Conservation (phyloP, 352 stramenopile species). For the Pythium utonaiense region DNA sequence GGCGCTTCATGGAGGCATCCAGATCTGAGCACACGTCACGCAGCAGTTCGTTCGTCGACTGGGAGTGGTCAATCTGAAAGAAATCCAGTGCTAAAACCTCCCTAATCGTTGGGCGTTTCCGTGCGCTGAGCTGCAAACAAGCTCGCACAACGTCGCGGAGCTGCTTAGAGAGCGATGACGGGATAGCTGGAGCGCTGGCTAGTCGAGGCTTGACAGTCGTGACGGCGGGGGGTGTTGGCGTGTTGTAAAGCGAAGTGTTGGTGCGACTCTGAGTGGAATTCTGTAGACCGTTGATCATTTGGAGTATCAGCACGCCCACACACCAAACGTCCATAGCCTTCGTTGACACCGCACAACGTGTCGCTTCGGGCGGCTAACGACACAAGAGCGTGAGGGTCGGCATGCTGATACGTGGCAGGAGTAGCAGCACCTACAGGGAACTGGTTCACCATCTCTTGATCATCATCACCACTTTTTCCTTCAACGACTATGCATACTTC, state of each 20-base stretch:
- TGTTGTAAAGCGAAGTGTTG: background rate
- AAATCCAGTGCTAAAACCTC: constrained; percentile 41
- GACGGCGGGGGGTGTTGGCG: background rate
- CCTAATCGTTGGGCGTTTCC: constrained; percentile 30
- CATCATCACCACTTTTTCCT: background rate
- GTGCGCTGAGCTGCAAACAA: constrained; percentile 43
- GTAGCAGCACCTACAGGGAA: constrained; percentile 8
- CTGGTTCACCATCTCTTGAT: background rate
- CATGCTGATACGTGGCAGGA: too few relatives aligned
- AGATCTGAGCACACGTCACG: constrained; percentile 53
- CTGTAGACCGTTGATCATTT: constrained; percentile 38
- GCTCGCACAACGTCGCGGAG: constrained; percentile 38
- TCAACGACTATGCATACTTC: background rate
- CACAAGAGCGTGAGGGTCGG: background rate
- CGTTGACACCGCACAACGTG: constrained; percentile 9
- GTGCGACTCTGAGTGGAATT: background rate
- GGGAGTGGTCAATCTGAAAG: constrained; percentile 46
- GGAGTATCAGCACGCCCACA: constrained; percentile 48
- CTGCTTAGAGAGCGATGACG: constrained; percentile 38
- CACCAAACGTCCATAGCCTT: constrained; percentile 51
- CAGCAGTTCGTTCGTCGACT: constrained; percentile 53
- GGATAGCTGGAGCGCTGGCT: constrained; percentile 29
- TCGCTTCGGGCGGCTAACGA: constrained; percentile 16
- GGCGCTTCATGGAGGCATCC: constrained; percentile 48
- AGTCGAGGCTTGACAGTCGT: background rate